Base-by-base conservation (phyloP, 371 early-diverging fungal genomes). In the Rhizomucor miehei region DNA sequence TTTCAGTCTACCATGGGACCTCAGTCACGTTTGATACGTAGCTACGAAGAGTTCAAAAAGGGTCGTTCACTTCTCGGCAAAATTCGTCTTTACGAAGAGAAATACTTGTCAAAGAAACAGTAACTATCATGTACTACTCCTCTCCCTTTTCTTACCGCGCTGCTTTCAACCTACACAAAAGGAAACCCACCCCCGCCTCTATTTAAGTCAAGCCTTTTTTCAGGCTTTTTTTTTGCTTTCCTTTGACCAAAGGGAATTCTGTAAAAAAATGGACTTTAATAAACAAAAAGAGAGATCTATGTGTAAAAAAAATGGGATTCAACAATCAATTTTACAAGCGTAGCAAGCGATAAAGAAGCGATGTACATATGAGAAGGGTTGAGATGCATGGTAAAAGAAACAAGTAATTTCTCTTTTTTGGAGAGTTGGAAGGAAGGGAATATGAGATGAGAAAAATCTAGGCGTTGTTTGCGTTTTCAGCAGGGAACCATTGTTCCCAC, bases 21-120 rank as follows among this genome's bases (percentile, higher is more conserved):
- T 14, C 91, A 91, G 73, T 85, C 86, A 16, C 89, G 95, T 36
- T 83, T 93, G 6, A 86, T 86, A 17, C 82, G 95, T 48, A 67
- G 77, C 29, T 79, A 84, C 47, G 79, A 85, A 44, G 89, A 84
- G 29, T 91, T 90, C 67, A 82, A 86, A 63, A 54, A 69, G 34
- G 87, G 85, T 8, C 79, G 88, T 50, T 71, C 82, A 58, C 62
- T 73, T 50, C 50, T 76, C 45, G 49, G 65, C 45, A 60, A 60
- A 40, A 75, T 75, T 29, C 64, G 65, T 41, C 52, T 45, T 19
- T 63, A 38, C 36, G 62, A 68, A 55, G 61, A 55, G 43, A 55
- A 36, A 44, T 29, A 51, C 14, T 19, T 55, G 20, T 25, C 40
- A 43, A 35, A 37, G 17, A 52, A 47, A 36, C 36, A 52, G 24